Conservation (phyloP, 768 basidiomycete genomes). For the Pleurotus giganteus region DNA sequence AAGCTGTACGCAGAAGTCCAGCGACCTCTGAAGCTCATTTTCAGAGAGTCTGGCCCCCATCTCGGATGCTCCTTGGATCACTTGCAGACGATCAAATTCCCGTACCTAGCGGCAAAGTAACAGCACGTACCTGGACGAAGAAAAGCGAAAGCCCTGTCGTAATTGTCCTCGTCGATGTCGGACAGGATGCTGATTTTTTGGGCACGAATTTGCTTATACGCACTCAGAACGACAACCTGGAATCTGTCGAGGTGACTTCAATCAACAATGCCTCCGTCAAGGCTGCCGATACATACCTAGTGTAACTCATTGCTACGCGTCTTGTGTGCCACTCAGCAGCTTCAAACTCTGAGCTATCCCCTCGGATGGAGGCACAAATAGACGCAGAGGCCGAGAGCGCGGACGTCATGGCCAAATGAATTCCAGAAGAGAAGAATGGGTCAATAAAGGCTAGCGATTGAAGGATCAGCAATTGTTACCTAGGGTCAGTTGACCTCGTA, state of each 20-base stretch:
- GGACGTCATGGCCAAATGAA: constrained; percentile 65
- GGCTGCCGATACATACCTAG: constrained; percentile 34
- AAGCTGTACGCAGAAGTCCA: constrained; percentile 75
- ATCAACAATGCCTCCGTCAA: not conserved
- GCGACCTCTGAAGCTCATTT: constrained; percentile 68
- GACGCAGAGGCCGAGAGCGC: constrained; percentile 56
- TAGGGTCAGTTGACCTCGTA: not conserved
- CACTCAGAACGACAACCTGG: constrained; percentile 68
- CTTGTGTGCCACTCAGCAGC: constrained; percentile 55
- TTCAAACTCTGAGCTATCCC: constrained; percentile 42
- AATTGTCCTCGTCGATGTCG: constrained; percentile 68
- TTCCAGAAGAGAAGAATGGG: constrained; percentile 63
- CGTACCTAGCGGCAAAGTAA: not conserved
- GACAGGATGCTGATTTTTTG: constrained; percentile 54
- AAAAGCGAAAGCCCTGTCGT: constrained; percentile 64
- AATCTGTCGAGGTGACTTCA: constrained; percentile 37
- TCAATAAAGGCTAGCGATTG: constrained; percentile 53
- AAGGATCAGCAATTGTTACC: not conserved
- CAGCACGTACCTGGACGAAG: constrained; percentile 52
- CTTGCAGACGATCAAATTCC: constrained; percentile 30
- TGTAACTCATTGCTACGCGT: constrained; percentile 56
- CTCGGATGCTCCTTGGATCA: constrained; percentile 79
- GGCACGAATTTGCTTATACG: constrained; percentile 69
- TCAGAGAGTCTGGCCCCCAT: constrained; percentile 72
- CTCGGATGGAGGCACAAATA: constrained; percentile 53